Percentiles rank a stretch among this genome's conserved stretches.
Conservation (phyloP, 495 filamentous ascomycete genomes). For the Gamarada debralockiae region DNA sequence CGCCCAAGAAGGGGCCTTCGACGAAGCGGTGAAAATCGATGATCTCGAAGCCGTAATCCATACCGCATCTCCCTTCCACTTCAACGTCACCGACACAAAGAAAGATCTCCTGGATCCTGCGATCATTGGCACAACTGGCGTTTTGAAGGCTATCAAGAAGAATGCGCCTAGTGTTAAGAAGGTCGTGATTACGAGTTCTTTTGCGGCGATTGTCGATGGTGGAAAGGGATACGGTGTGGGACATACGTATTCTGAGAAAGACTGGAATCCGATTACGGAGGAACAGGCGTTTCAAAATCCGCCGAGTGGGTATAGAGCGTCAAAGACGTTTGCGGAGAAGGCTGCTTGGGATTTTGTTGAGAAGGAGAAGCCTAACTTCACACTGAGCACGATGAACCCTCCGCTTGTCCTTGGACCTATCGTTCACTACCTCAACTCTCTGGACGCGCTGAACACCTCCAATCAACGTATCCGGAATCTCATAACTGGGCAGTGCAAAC, state of each 20-base stretch:
- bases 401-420: slow-evolving; percentile 74
- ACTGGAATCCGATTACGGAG: slow-evolving; percentile 82
- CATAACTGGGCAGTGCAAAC: slow-evolving; percentile 62
- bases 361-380: slow-evolving; percentile 74
- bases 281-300: slow-evolving; percentile 57
- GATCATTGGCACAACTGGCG: slow-evolving; percentile 76
- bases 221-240: slow-evolving; percentile 38
- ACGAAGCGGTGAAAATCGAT: slow-evolving; percentile 65
- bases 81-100: slow-evolving; percentile 58
- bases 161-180: slow-evolving; percentile 73
- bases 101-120: slow-evolving; percentile 84
- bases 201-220: slow-evolving; percentile 52
- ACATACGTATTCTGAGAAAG: slow-evolving; percentile 63
- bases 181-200: slow-evolving; percentile 83
- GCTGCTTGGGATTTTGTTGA: slow-evolving; percentile 82
- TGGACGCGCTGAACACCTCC: slow-evolving; percentile 66
- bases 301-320: slow-evolving; percentile 62
- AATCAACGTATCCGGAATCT: slow-evolving; percentile 47
- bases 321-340: slow-evolving; percentile 51
- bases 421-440: slow-evolving; percentile 55
- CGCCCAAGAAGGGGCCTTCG: slow-evolving; percentile 69
- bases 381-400: slow-evolving; percentile 63
- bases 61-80: slow-evolving; percentile 65
- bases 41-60: slow-evolving; percentile 85
- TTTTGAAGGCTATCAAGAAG: slow-evolving; percentile 72